A percentile compares a stretch with the other conserved stretches of the same genome.
Conservation (phyloP, 441 rosid genomes). For the Codiaeum variegatum region DNA sequence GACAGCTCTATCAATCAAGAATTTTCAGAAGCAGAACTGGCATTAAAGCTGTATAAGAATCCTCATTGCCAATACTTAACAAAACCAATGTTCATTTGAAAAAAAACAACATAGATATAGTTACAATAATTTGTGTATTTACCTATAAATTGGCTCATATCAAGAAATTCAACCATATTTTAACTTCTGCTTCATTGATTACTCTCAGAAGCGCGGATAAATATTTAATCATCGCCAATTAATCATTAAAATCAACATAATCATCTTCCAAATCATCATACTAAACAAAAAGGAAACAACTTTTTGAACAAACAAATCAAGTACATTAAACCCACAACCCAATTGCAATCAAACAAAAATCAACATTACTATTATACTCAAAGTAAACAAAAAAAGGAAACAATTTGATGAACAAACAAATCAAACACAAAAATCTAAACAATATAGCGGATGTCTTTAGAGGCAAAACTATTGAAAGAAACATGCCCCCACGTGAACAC, state of each 20-base stretch:
- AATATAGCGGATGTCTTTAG: constrained; percentile 41
- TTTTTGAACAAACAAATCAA: background rate
- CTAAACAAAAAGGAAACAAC: background rate
- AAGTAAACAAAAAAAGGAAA: background rate
- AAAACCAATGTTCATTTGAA: background rate
- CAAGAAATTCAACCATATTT: constrained; percentile 87
- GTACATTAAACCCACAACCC: background rate
- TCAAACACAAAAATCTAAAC: no score
- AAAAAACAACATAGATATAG: background rate
- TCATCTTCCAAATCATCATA: background rate
- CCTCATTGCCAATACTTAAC: constrained; percentile 46
- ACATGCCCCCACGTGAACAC: constrained; percentile 48
- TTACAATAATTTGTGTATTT: background rate
- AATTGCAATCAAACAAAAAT: background rate
- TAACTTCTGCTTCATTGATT: constrained; percentile 54
- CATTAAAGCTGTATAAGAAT: constrained; percentile 57
- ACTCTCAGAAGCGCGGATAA: constrained; percentile 97
- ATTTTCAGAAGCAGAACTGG: constrained; percentile 97
- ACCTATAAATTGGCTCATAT: constrained; percentile 58
- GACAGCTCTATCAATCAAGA: constrained; percentile 85
- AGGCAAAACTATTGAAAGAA: constrained; percentile 31
- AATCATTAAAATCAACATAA: background rate
- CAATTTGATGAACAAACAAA: no score
- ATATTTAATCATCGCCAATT: constrained; percentile 58
- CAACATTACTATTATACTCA: no score